Conservation (phyloP, 768 basidiomycete species). For the Myochromella boudieri region DNA sequence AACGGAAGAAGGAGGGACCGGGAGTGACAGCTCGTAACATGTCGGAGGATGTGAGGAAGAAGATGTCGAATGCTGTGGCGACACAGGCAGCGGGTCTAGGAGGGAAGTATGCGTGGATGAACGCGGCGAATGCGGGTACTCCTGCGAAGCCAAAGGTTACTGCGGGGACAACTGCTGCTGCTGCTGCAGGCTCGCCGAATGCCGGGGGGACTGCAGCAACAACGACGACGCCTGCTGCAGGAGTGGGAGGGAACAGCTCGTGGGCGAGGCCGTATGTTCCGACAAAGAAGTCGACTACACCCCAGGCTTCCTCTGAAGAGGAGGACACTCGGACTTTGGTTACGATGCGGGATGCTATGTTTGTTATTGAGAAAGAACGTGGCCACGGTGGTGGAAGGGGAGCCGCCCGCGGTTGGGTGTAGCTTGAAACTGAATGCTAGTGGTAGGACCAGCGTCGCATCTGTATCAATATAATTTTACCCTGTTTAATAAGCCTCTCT, state of each 20-base stretch:
- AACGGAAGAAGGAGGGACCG: slow-evolving; percentile 81
- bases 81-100: slow-evolving; percentile 85
- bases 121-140: slow-evolving; percentile 50
- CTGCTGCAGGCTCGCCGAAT: slow-evolving; percentile 13
- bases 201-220: slow-evolving; percentile 1
- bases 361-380: slow-evolving; percentile 79
- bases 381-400: slow-evolving; percentile 84
- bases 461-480: background rate
- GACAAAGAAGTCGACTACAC: slow-evolving; percentile 43
- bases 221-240: slow-evolving; percentile 27
- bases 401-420: slow-evolving; percentile 69
- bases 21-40: slow-evolving; percentile 86
- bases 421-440: slow-evolving; percentile 11
- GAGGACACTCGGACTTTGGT: slow-evolving; percentile 60
- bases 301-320: slow-evolving; percentile 35
- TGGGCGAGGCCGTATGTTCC: slow-evolving; percentile 70
- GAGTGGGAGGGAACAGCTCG: slow-evolving; percentile 30
- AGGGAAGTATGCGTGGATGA: slow-evolving; percentile 90
- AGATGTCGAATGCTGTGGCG: slow-evolving; percentile 88
- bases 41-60: slow-evolving; percentile 90
- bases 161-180: slow-evolving; percentile 23
- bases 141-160: slow-evolving; percentile 34
- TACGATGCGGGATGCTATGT: slow-evolving; percentile 80
- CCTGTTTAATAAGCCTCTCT: too few species aligned
- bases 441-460: background rate